phyloP scores from a whole-genome alignment of 306 rosid species.

The Lablab purpureus region DNA sequence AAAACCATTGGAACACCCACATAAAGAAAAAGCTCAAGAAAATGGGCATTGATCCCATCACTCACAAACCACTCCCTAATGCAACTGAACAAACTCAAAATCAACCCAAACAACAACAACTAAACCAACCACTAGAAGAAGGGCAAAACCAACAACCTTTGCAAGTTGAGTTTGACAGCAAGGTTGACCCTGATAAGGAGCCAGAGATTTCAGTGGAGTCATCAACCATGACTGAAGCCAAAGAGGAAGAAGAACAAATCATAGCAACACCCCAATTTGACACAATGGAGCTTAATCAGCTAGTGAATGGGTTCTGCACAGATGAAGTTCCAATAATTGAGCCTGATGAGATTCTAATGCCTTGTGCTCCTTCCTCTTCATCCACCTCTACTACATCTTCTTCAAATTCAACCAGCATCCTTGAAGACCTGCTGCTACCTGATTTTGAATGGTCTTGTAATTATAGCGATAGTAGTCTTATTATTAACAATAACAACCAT shows the following conservation, averaged over 20 bases:
- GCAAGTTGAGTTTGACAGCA: conserved; percentile 31
- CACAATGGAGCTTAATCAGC: conserved; percentile 44
- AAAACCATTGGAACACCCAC: conserved; percentile 94
- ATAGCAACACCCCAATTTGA: conserved; percentile 39
- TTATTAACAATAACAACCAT: conserved; percentile 23
- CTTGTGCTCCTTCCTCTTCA: conserved; percentile 56
- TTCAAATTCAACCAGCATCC: conserved; percentile 55
- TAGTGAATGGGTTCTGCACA: conserved; percentile 60
- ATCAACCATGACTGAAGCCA: conserved; percentile 48
- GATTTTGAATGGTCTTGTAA: conserved; percentile 70
- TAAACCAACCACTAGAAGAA: conserved; percentile 4
- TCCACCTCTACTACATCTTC: conserved; percentile 43
- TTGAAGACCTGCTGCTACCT: conserved; percentile 55
- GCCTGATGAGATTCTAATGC: conserved; percentile 58
- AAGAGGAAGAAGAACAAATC: conserved; percentile 47
- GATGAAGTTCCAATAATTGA: conserved; percentile 83
- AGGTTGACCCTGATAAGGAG: conserved; percentile 35
- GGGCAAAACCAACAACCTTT: conserved; percentile 37
- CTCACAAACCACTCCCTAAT: conserved; percentile 67
- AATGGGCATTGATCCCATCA: conserved; percentile 85
- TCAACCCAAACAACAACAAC: conserved; percentile 40
- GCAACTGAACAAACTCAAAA: conserved; percentile 49
- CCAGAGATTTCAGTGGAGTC: conserved; percentile 52
- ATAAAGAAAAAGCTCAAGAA: conserved; percentile 82
- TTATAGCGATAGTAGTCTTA: conserved; percentile 5